These are phyloP conservation scores for Podospora sp. DNA, from an alignment of 495 filamentous ascomycete species.

Conservation along the genomic window DNA sequence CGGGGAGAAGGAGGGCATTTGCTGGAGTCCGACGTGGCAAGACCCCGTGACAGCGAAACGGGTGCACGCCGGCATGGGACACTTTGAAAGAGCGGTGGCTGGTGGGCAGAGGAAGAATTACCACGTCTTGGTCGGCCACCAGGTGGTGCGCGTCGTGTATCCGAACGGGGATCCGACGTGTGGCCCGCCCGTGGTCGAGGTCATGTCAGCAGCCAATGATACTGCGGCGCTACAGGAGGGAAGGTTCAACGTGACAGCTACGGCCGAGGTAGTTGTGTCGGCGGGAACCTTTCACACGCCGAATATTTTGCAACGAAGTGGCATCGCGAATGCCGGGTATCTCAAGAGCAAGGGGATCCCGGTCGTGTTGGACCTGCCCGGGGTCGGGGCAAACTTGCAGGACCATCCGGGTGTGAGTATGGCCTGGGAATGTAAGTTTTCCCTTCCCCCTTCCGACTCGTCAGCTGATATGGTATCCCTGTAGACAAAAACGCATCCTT, in stretches of 20 bases:
- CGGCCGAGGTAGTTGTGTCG: slow-evolving; percentile 3
- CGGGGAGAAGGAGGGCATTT: too few species aligned
- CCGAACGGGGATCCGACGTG: slow-evolving; percentile 15
- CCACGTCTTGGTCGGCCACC: too few species aligned
- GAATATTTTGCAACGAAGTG: slow-evolving; percentile 7
- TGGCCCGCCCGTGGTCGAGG: slow-evolving; percentile 26
- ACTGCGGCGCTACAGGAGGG: not conserved
- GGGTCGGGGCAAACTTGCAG: slow-evolving; percentile 13
- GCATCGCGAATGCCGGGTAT: not conserved
- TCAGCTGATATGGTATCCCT: too few species aligned
- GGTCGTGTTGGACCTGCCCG: slow-evolving; percentile 5
- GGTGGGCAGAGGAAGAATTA: too few species aligned
- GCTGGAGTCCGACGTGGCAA: too few species aligned
- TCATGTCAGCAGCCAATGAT: slow-evolving; percentile 2
- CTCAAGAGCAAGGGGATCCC: not conserved
- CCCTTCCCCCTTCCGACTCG: not conserved
- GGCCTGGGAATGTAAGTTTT: not conserved
- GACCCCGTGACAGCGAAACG: too few species aligned
- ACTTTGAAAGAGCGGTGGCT: too few species aligned
- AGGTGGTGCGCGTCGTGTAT: slow-evolving; percentile 31
- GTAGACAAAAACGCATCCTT: not conserved
- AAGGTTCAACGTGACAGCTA: not conserved
- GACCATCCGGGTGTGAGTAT: not conserved
- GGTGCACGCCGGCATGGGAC: too few species aligned
- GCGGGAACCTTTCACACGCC: slow-evolving; percentile 8